Evolutionary conservation across 192 early-diverging fungal genomes (phyloP).

Genomic region (Rhizophagus sp.): DNA sequence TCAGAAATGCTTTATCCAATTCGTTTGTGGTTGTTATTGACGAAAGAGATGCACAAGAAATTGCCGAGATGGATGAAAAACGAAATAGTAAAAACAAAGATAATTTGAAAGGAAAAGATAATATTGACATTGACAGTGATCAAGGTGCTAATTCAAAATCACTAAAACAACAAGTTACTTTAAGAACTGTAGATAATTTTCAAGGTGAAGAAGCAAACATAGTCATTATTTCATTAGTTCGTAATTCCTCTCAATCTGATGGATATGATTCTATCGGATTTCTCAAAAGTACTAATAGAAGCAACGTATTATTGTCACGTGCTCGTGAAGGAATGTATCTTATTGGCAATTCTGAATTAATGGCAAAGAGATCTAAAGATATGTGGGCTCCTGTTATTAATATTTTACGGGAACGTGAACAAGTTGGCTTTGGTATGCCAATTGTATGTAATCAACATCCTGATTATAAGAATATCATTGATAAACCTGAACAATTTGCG

Average conservation of each 20-base stretch:
- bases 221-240: constrained; percentile 46
- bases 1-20: constrained; percentile 37
- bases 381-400: constrained; percentile 49
- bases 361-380: constrained; percentile 20
- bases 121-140: no score
- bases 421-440: constrained; percentile 46
- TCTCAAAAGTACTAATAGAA: constrained; percentile 54
- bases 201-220: constrained; percentile 50
- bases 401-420: constrained; percentile 33
- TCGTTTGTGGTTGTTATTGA: constrained; percentile 40
- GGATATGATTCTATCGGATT: constrained; percentile 48
- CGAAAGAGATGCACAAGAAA: constrained; percentile 40
- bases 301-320: constrained; percentile 58
- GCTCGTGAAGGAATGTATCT: constrained; percentile 63
- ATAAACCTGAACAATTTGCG: constrained; percentile 33
- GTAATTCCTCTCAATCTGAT: constrained; percentile 30
- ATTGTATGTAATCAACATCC: constrained; percentile 54
- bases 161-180: constrained; percentile 31
- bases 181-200: constrained; percentile 49
- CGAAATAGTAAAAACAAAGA: not conserved
- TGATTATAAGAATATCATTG: constrained; percentile 33
- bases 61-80: constrained; percentile 32
- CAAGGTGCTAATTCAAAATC: not conserved
- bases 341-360: constrained; percentile 48
- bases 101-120: no score